Evolutionary conservation across 495 filamentous ascomycete species (phyloP).

Genomic region (Talaromyces proteolyticus): DNA sequence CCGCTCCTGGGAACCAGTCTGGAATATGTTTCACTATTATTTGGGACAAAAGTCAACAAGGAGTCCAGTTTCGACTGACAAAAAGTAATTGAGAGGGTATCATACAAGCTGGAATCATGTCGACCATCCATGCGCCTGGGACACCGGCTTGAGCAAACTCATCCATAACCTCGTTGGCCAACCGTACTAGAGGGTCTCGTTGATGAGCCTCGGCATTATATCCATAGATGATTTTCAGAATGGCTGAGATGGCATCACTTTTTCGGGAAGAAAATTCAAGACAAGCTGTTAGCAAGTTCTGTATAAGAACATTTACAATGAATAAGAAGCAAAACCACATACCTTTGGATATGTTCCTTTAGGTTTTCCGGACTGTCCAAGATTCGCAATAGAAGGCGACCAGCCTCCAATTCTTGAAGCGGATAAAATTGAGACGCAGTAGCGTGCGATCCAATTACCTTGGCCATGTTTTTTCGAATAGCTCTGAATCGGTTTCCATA

Average conservation of each 20-base stretch:
- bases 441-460: conserved; percentile 24
- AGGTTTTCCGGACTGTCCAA: conserved; percentile 28
- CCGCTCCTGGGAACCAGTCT: conserved; percentile 42
- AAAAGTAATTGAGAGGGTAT: too few species aligned
- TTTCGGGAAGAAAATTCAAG: not conserved
- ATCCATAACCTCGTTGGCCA: conserved; percentile 28
- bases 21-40: conserved; percentile 35
- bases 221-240: conserved; percentile 43
- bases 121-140: conserved; percentile 37
- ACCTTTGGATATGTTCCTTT: conserved; percentile 35
- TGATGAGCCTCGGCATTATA: conserved; percentile 36
- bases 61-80: not conserved
- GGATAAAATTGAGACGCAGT: conserved; percentile 24
- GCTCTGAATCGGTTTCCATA: conserved; percentile 31
- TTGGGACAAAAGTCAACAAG: not conserved
- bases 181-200: conserved; percentile 35
- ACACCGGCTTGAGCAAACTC: conserved; percentile 28
- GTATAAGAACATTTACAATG: too few species aligned
- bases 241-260: conserved; percentile 32
- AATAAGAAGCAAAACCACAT: too few species aligned
- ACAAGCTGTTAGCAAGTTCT: not conserved
- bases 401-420: conserved; percentile 32
- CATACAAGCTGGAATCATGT: conserved; percentile 28
- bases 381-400: conserved; percentile 33
- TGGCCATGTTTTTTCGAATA: conserved; percentile 32